Conservation (phyloP, 306 rosid species). For the Cucurbita maxima region DNA sequence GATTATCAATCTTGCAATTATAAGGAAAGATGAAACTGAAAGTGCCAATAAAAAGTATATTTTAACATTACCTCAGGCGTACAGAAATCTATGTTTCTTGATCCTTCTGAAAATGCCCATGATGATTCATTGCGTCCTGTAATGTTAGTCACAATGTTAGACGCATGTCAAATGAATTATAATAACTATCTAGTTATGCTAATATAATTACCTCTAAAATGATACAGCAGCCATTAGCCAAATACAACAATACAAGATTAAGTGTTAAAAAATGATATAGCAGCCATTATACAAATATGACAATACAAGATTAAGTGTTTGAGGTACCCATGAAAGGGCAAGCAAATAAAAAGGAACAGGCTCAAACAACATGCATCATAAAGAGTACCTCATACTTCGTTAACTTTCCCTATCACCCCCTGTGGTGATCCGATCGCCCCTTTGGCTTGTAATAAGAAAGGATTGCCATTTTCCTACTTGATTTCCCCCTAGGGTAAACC, state of each 20-base stretch:
- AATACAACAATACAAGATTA: not conserved
- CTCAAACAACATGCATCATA: not conserved
- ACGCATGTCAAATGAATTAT: not conserved
- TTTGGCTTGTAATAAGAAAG: not conserved
- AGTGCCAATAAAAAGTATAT: not conserved
- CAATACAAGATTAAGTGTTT: not conserved
- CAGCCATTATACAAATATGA: not conserved
- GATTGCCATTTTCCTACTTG: not conserved
- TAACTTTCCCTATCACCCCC: not conserved
- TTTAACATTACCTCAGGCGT: slow-evolving; percentile 68
- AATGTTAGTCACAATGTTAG: not conserved
- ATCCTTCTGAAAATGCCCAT: slow-evolving; percentile 42
- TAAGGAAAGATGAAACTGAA: slow-evolving; percentile 1
- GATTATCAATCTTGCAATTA: not conserved
- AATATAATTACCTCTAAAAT: not conserved
- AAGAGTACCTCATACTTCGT: not conserved
- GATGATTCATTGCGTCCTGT: slow-evolving; percentile 49
- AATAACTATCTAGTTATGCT: not conserved
- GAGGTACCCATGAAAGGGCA: not conserved
- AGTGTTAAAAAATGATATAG: not conserved
- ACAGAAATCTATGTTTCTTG: slow-evolving; percentile 54
- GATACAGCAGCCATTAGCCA: not conserved
- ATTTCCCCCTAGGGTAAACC: not conserved
- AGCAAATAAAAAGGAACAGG: not conserved
- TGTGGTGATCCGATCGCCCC: not conserved